phyloP scores from a whole-genome alignment of 208 protist species.

The Leishmania arabica region DNA sequence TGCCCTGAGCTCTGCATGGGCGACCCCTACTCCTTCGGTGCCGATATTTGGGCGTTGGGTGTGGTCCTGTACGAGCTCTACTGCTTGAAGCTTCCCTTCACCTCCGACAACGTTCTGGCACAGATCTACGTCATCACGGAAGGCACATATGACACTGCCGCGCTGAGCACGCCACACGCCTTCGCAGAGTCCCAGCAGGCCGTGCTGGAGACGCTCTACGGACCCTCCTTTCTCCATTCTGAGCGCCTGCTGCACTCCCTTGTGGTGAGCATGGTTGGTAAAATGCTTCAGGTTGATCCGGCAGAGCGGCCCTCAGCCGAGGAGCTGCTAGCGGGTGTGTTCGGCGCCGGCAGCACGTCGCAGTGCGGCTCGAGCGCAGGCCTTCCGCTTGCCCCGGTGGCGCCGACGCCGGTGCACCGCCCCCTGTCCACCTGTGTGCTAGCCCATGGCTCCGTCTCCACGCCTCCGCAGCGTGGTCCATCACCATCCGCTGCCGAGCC shows the following conservation, averaged over 20 bases:
- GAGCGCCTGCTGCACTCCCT: slow-evolving; percentile 63
- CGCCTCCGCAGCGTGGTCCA: not conserved
- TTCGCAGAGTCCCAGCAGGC: slow-evolving; percentile 43
- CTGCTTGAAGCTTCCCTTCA: slow-evolving; percentile 79
- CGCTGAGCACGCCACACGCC: slow-evolving; percentile 43
- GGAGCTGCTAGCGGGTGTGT: slow-evolving; percentile 56
- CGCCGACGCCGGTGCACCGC: slow-evolving; percentile 16
- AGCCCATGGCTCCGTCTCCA: not conserved
- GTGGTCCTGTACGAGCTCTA: slow-evolving; percentile 90
- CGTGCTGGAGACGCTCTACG: slow-evolving; percentile 47
- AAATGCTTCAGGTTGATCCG: slow-evolving; percentile 65
- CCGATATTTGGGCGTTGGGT: slow-evolving; percentile 89
- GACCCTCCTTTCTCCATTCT: slow-evolving; percentile 42
- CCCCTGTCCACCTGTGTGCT: slow-evolving; percentile 6
- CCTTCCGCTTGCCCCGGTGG: not conserved
- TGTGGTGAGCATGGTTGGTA: slow-evolving; percentile 62
- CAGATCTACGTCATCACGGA: slow-evolving; percentile 89
- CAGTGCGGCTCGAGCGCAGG: slow-evolving; percentile 22
- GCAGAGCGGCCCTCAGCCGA: slow-evolving; percentile 56
- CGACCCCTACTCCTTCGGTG: slow-evolving; percentile 81
- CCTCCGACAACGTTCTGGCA: slow-evolving; percentile 77
- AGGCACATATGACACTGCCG: slow-evolving; percentile 64
- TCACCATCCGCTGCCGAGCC: not conserved
- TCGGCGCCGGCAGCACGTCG: slow-evolving; percentile 29
- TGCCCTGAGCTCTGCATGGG: slow-evolving; percentile 87